Evolutionary conservation across 108 stramenopile genomes (phyloP), one percentile per base, ranked within the genome.

Genomic region (Cyclotella choctawhatcheeana): DNA sequence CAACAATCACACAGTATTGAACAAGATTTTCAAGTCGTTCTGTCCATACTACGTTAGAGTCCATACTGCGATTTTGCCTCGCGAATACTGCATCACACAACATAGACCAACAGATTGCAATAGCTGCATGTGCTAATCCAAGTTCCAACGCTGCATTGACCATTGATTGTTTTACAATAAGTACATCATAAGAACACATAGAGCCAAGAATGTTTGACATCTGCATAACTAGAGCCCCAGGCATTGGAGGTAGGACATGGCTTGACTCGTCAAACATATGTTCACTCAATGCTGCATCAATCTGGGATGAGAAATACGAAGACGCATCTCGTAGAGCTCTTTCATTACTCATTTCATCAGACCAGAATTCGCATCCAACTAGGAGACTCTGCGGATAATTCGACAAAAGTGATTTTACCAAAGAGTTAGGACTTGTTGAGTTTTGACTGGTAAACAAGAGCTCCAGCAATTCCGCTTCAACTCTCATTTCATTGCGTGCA

Each of bases 281-380:
- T 10, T 50, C 27, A 21, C 37, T 64, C 1, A 73, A 30, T 51
- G 30, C 24, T 18, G 67, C 58, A 32, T 43, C 30, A 22, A 74
- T 74, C 27, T 65, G 67, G 37, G 68, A 74, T 55, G 68, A 52
- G 37, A 82, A 82, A 47, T 67, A 77, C 7, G 55, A 29, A 14
- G 64, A 20, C 26, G 76, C 81, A 47, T 82, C 81, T 21, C 50
- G 29, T 35, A 83, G 86, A 5, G 83, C 77, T 7, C 70, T 37
- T 27, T 8, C 13, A 4, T 77, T 62, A 54, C 73, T 79, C 30
- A n/a, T 44, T 18, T 60, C 27, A 40, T 92, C 78, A 18, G 62
- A 27, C 91, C 91, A 92, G 47, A 79, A 84, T 27, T 81, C 73
- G 48, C 87, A 86, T 27, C 88, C 85, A 32, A 78, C 48, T 5